A percentile compares a stretch with the other conserved stretches of the same genome.
Conservation (phyloP, 139 green algal genomes). For the Diplosphaera chodatii region DNA sequence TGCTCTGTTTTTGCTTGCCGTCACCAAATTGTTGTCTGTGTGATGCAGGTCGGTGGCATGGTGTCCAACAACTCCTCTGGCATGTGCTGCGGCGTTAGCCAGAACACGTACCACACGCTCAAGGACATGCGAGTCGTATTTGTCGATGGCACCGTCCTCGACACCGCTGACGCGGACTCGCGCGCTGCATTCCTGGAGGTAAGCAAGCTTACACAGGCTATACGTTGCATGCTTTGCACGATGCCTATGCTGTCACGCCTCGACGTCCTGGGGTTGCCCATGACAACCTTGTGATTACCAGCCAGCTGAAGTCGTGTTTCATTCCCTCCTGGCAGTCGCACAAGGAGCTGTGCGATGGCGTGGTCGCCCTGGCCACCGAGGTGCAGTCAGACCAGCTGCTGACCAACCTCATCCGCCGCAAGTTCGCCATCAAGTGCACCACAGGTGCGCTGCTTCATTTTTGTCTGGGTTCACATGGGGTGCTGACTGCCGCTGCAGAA, state of each 20-base stretch:
- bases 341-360: constrained; percentile 62
- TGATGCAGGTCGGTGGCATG: constrained; percentile 70
- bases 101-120: constrained; percentile 94
- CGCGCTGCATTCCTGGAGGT: constrained; percentile 72
- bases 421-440: constrained; percentile 99
- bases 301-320: too few relatives aligned
- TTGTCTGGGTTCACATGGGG: too few relatives aligned
- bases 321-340: constrained; percentile 48
- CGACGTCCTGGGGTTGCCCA: too few relatives aligned
- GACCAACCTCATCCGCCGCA: constrained; percentile 82
- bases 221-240: background rate
- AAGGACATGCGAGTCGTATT: constrained; percentile 94
- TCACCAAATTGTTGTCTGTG: constrained; percentile 35
- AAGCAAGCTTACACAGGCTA: background rate
- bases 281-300: too few relatives aligned
- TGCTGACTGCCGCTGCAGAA: too few relatives aligned
- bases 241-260: too few relatives aligned
- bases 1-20: too few relatives aligned
- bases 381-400: constrained; percentile 83
- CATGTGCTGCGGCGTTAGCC: constrained; percentile 96
- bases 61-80: constrained; percentile 96
- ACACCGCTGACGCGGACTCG: constrained; percentile 75
- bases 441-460: too few relatives aligned
- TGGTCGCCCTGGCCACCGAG: constrained; percentile 59
- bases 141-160: constrained; percentile 87